Evolutionary conservation across 1,284 basidiomycete genomes (phyloP).

Genomic region (Cystobasidium pallidum): DNA sequence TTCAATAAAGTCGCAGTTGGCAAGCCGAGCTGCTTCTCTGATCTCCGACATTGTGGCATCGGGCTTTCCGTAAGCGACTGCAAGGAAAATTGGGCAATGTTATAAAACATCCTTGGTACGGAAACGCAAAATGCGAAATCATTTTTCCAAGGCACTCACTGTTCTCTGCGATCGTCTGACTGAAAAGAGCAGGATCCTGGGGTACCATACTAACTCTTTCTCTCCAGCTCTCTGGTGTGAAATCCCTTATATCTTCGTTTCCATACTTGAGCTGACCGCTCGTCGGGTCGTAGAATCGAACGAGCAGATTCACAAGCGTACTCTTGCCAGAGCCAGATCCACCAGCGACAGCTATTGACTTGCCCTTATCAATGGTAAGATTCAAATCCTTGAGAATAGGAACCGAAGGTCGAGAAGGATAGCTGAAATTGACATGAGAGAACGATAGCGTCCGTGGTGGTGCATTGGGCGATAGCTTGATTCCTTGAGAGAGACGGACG

Average conservation of each 20-base stretch:
- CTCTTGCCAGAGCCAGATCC: slow-evolving; percentile 66
- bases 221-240: slow-evolving; percentile 82
- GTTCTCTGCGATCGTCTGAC: slow-evolving; percentile 51
- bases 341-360: slow-evolving; percentile 61
- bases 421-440: slow-evolving; percentile 73
- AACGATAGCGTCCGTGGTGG: slow-evolving; percentile 71
- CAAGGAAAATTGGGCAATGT: too few species aligned
- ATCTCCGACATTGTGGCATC: slow-evolving; percentile 77
- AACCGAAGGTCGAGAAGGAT: slow-evolving; percentile 75
- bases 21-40: slow-evolving; percentile 80
- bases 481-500: slow-evolving; percentile 69
- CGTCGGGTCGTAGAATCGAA: slow-evolving; percentile 91
- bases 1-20: slow-evolving; percentile 96
- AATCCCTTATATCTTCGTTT: slow-evolving; percentile 73
- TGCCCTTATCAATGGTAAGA: slow-evolving; percentile 72
- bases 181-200: slow-evolving; percentile 60
- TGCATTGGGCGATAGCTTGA: slow-evolving; percentile 47
- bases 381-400: slow-evolving; percentile 70
- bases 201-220: slow-evolving; percentile 84
- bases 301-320: slow-evolving; percentile 81
- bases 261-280: slow-evolving; percentile 75
- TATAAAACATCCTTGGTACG: too few species aligned
- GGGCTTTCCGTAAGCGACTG: slow-evolving; percentile 76
- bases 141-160: slow-evolving; percentile 46
- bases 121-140: too few species aligned